A percentile compares a stretch with the other conserved stretches of the same genome.
Conservation (phyloP, 495 filamentous ascomycete species). For the Penicillium salamii region DNA sequence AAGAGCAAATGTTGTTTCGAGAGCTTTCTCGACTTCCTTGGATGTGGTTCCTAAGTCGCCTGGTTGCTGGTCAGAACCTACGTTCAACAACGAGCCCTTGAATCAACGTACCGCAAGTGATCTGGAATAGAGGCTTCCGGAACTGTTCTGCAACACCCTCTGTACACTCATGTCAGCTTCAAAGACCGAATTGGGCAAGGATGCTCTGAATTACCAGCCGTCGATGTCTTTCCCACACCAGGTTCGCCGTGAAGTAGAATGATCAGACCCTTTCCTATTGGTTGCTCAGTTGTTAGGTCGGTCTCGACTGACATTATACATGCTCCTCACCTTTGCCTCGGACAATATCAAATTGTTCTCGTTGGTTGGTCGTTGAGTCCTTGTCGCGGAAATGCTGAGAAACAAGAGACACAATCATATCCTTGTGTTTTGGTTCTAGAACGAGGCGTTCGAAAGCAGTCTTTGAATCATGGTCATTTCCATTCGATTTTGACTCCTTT, state of each 20-base stretch:
- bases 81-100: no score
- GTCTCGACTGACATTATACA: no score
- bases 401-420: constrained; percentile 6
- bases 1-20: no score
- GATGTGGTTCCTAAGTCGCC: constrained; percentile 6
- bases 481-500: no score
- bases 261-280: constrained; percentile 16
- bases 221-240: constrained; percentile 20
- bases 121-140: constrained; percentile 5
- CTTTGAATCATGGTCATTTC: no score
- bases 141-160: constrained; percentile 13
- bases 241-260: constrained; percentile 18
- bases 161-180: background rate
- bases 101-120: no score
- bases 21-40: background rate
- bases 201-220: constrained; percentile 3
- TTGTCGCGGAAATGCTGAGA: no score
- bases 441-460: no score
- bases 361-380: no score
- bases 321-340: constrained; percentile 14
- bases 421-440: constrained; percentile 1
- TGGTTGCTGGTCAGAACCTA: constrained; percentile 11
- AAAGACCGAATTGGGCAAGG: no score
- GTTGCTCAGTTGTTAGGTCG: no score
- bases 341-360: constrained; percentile 10